Conservation (phyloP, 257 asterid genomes). For the Solanum arcanum region DNA sequence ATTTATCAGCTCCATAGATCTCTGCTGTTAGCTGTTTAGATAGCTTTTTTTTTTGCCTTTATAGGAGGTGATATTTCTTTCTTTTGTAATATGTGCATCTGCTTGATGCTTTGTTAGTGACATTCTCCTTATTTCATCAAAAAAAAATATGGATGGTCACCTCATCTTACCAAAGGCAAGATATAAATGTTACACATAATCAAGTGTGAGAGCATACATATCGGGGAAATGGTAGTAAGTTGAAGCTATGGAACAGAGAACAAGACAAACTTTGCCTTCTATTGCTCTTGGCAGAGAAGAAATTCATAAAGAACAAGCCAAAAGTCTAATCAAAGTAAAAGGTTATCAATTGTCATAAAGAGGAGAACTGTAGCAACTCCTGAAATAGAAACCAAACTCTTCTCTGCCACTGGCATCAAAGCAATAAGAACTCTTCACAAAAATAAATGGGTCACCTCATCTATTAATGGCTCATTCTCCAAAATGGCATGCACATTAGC, state of each 20-base stretch:
- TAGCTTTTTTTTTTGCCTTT: too few species aligned
- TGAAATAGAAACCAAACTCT: neutral
- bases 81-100: too few species aligned
- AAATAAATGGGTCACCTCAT: slow-evolving; percentile 36
- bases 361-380: slow-evolving; percentile 7
- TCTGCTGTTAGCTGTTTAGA: too few species aligned
- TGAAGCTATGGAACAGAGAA: neutral
- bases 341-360: neutral
- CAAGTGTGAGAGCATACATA: neutral
- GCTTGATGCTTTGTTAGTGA: too few species aligned
- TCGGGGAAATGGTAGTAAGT: neutral
- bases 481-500: slow-evolving; percentile 97
- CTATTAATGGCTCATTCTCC: slow-evolving; percentile 84
- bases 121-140: too few species aligned
- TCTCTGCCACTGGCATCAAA: neutral
- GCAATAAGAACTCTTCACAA: neutral
- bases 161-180: neutral
- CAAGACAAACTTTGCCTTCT: neutral
- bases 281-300: neutral
- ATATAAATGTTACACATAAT: neutral
- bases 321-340: neutral
- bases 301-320: neutral
- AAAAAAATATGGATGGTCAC: neutral
- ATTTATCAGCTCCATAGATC: too few species aligned
- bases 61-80: too few species aligned